Evolutionary conservation across 495 filamentous ascomycete species (phyloP), one percentile per base, ranked within the genome.

Genomic region (Podospora pseudoanserina): DNA sequence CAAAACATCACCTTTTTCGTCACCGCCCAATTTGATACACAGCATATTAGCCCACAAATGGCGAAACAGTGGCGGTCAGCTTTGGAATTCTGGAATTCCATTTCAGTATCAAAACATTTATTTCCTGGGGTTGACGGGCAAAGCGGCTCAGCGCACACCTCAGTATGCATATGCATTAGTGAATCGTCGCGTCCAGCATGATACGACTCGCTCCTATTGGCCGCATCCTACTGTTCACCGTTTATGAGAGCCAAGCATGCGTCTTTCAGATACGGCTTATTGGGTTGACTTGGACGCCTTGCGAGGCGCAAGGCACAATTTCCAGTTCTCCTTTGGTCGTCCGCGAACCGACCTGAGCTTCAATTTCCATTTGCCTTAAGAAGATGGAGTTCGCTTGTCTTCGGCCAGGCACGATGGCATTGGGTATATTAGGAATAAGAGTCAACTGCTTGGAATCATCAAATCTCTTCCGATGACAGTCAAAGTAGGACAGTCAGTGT

Each of bases 161-260:
- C n/a, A n/a, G 34, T 18, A 28, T 39, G 39, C 39, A 49, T 49
- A 49, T 63, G 61, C 61, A 63, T 63, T 63, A 63, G 61, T 63
- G 61, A 49, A 9, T 32, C 11, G 32, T 32, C 34, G 30, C 7
- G 11, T n/a, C 61, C 32, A 9, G 3, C 61, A 63, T 63, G 61
- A n/a, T 27, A 63, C 61, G 11, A 5, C 20, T 32, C 59, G 2
- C 20, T 32, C 59, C 32, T 18, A 61, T 32, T 61, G 59, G 59
- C 23, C 28, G 16, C 19, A 32, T 5, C 5, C 59, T 18, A 27
- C 23, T 23, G 5, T 6, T 26, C 27, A 26, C 16, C 59, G 27
- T 18, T 20, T 26, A 27, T 9, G 56, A 27, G 18, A 18, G 19
- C 23, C 56, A 58, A 58, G 18, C 19, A 27, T 58, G 18, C 19